Conservation (phyloP, 495 filamentous ascomycete genomes). For the Xylaria nigripes region DNA sequence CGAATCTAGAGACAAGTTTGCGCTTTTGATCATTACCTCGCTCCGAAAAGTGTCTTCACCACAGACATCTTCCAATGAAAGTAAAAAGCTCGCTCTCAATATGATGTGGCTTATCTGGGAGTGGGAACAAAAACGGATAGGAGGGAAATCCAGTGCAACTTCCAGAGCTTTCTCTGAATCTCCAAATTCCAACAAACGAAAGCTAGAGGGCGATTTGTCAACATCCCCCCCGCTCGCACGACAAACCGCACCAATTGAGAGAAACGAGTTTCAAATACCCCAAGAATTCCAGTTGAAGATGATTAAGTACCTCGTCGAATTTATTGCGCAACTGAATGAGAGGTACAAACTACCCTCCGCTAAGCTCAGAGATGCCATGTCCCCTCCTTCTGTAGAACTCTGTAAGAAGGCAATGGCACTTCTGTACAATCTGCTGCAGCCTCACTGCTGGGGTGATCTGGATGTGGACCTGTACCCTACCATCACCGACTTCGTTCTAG, state of each 20-base stretch:
- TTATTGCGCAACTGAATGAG: conserved; percentile 83
- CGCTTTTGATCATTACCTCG: conserved; percentile 78
- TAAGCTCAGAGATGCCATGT: conserved; percentile 52
- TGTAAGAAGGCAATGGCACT: conserved; percentile 75
- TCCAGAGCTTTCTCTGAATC: conserved; percentile 52
- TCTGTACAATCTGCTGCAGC: conserved; percentile 77
- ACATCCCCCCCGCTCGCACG: conserved; percentile 42
- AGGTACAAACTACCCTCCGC: conserved; percentile 66
- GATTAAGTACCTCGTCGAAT: conserved; percentile 87
- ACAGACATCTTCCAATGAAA: conserved; percentile 82
- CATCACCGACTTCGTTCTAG: conserved; percentile 73
- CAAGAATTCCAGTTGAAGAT: conserved; percentile 60
- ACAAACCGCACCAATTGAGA: conserved; percentile 41
- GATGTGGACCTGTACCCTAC: conserved; percentile 87
- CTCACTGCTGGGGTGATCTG: conserved; percentile 84
- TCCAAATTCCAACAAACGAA: conserved; percentile 67
- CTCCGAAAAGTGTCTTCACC: conserved; percentile 80
- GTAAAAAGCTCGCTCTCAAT: conserved; percentile 83
- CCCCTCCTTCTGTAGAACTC: conserved; percentile 57
- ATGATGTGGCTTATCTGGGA: conserved; percentile 82
- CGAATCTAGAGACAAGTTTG: conserved; percentile 84
- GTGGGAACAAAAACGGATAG: conserved; percentile 80
- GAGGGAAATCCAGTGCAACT: conserved; percentile 38
- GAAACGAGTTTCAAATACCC: conserved; percentile 61
- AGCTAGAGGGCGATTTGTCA: conserved; percentile 48